Conservation (phyloP, 225 moss, liverwort and hornwort species). For the Takakia lepidozioides region DNA sequence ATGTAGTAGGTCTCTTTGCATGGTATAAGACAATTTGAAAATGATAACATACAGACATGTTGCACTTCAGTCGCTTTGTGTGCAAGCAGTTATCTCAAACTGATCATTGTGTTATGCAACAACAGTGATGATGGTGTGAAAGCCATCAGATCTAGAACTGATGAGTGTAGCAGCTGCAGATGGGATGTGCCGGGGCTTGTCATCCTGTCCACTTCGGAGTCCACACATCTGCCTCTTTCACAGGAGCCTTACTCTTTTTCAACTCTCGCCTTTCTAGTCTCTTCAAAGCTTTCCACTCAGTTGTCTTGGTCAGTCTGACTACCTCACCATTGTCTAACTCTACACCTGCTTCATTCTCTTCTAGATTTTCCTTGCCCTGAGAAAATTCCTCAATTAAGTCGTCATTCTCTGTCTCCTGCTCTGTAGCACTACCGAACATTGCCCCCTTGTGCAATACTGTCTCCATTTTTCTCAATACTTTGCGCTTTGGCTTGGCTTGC, state of each 20-base stretch:
- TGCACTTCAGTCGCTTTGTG: not conserved
- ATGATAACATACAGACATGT: not conserved
- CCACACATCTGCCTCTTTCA: not conserved
- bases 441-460: not conserved
- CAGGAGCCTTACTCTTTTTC: not conserved
- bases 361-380: not conserved
- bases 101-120: not conserved
- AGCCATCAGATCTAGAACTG: not conserved
- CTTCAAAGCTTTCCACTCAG: no score
- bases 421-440: not conserved
- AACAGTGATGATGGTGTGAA: not conserved
- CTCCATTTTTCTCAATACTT: not conserved
- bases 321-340: no score
- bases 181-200: not conserved
- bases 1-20: no score
- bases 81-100: not conserved
- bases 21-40: not conserved
- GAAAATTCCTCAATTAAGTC: not conserved
- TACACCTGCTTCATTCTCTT: no score
- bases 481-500: conserved; percentile 7
- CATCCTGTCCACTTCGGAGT: conserved; percentile 2
- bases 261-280: no score
- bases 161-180: not conserved
- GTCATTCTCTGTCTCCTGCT: not conserved
- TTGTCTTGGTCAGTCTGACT: no score